Base-by-base conservation (phyloP, 805 yeast genomes). In the Ogataea siamensis region DNA sequence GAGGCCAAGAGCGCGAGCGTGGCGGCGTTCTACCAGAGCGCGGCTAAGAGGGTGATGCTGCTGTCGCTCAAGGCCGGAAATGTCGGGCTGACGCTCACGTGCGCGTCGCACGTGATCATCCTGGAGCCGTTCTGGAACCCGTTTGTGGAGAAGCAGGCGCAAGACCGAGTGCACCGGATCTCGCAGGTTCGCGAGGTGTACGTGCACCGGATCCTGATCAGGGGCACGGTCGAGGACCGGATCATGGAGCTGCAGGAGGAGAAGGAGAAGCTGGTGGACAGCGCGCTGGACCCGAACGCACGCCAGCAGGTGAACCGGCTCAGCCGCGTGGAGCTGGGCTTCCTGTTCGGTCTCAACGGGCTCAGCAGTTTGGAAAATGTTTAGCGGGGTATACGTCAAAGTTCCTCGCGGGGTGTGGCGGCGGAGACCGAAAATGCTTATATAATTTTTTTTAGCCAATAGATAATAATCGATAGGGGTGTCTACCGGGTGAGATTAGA, bases 61-160 rank as follows among this genome's bases (percentile, higher is more conserved):
- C 71, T 87, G 16, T 87, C 96, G 0, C 70, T 91, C 55, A 84
- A 84, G 54, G 96, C 98, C 1, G 98, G 99, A 50, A 89, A 89
- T 57, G 94, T 89, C 9, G 99, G 99, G 2, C 70, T 93, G 43
- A 93, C 98, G 0, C 70, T 93, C 49, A 93, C 97, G 0, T 85
- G 94, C 65, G 99, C 99, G 1, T 83, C 87, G 24, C 96, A 87
- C 59, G 96, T 89, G 9, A 78, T 93, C 31, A 74, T 93, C 9
- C 73, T 87, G 67, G 99, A 93, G 59, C 97, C 98, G 12, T 93
- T 88, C 60, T 93, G 99, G 99, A 93, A 93, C 56, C 98, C 98
- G 2, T 93, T 74, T 59, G 96, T 91, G 7, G 98, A 93, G 63
- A 95, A 87, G 32, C 99, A 93, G 64, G 99, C 99, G 0, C 87